Evolutionary conservation across 2,329 filamentous ascomycete species (phyloP), one percentile per base, ranked within the genome.

Genomic region (Paraconiothyrium brasiliense): DNA sequence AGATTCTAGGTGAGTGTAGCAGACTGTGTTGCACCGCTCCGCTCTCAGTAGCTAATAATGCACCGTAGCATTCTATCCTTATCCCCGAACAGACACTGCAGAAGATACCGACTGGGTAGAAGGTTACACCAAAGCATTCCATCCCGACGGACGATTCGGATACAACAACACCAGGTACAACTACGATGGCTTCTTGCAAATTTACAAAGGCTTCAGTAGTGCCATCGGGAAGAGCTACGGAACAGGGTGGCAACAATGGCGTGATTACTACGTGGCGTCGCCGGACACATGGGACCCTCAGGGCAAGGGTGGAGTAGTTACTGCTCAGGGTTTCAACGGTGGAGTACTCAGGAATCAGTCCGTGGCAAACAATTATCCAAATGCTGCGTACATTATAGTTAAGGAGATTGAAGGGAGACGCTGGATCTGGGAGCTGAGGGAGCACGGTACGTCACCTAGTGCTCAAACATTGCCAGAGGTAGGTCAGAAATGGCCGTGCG

Each of bases 201-300:
- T 54, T 3, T 61, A 54, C 41, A 57, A 51, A 24, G 24, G 20
- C n/a, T 57, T 61, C 54, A 57, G 54, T 32, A n/a, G 8, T 11
- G 50, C 22, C 13, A 61, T 61, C 20, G 59, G 59, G 2, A 4
- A 39, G 39, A 54, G 48, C n/a, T 61, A 57, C 24, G 54, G 54
- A 2, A 50, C 16, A 2, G 54, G 48, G 30, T 61, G 54, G 52
- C 54, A 61, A 24, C 59, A 61, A 20, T 61, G 47, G 47, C 59
- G 59, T 34, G 59, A 61, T 13, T 57, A 47, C 41, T 61, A 57
- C n/a, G 59, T 61, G 49, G 47, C 59, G 6, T 61, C 59, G 10
- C 59, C 59, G n/a, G 59, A 61, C n/a, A 47, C 59, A 0, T 60
- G 58, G 58, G 41, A 61, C 35, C 35, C 47, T 7, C 41, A 44